These are phyloP conservation scores for Talaromyces sp. DNA, from an alignment of 2,329 filamentous ascomycete species.

Conservation along the genomic window DNA sequence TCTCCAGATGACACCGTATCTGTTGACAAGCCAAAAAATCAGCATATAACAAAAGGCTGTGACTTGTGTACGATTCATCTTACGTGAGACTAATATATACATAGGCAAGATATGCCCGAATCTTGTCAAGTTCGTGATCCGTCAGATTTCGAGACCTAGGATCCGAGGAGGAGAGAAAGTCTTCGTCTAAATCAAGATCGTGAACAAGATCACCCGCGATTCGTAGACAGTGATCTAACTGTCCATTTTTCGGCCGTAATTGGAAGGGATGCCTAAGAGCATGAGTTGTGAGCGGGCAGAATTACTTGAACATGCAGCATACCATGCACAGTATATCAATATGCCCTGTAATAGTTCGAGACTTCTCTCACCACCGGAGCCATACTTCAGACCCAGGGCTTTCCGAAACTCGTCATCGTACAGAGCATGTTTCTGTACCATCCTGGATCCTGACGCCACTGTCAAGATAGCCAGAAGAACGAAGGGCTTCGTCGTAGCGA, in stretches of 20 bases:
- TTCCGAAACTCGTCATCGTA: slow-evolving; percentile 18
- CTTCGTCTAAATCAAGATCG: not conserved
- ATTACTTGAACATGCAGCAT: not conserved
- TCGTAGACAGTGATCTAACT: slow-evolving; percentile 7
- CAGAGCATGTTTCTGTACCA: slow-evolving; percentile 16
- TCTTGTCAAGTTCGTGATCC: slow-evolving; percentile 17
- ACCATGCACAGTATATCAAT: slow-evolving; percentile 17
- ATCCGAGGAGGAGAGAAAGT: not conserved
- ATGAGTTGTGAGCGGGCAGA: not conserved
- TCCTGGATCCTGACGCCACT: slow-evolving; percentile 13
- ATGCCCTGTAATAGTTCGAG: slow-evolving; percentile 12
- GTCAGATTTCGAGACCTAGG: not conserved
- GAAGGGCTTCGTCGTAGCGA: slow-evolving; percentile 10
- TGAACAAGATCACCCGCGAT: slow-evolving; percentile 1
- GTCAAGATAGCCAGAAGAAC: slow-evolving; percentile 13
- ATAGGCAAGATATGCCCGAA: slow-evolving; percentile 17
- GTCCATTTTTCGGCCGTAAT: slow-evolving; percentile 14
- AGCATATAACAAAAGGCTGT: not conserved
- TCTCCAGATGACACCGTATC: not conserved
- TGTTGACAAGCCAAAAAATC: not conserved
- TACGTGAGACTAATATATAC: slow-evolving; percentile 13
- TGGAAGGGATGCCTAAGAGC: slow-evolving; percentile 11
- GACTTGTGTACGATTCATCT: not conserved
- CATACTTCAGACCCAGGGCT: slow-evolving; percentile 17
- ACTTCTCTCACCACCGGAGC: slow-evolving; percentile 12